Conservation (phyloP, 805 yeast genomes). For the Wickerhamomyces chambardii region DNA sequence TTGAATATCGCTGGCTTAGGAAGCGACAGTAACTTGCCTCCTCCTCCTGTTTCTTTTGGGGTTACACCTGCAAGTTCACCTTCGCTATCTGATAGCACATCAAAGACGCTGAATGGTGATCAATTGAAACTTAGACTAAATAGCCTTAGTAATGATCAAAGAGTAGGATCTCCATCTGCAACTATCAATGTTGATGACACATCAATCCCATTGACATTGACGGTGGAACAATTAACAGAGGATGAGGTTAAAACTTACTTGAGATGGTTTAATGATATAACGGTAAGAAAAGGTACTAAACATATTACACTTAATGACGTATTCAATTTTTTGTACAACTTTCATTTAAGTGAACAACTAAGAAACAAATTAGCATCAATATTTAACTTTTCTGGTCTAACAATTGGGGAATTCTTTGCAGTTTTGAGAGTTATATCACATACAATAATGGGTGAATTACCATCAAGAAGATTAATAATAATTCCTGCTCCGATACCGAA, state of each 20-base stretch:
- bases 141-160: too few relatives aligned
- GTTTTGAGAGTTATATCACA: constrained; percentile 74
- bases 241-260: constrained; percentile 82
- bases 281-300: constrained; percentile 59
- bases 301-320: constrained; percentile 69
- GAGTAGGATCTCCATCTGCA: constrained; percentile 21
- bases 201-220: constrained; percentile 52
- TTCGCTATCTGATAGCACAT: constrained; percentile 8
- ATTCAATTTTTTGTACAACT: constrained; percentile 70
- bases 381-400: constrained; percentile 49
- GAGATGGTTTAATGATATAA: constrained; percentile 87
- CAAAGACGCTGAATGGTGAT: too few relatives aligned
- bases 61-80: constrained; percentile 17
- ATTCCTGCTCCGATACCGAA: constrained; percentile 59
- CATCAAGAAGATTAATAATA: constrained; percentile 42
- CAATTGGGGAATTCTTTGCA: constrained; percentile 89
- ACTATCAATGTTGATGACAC: background rate
- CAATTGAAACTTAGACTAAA: constrained; percentile 14
- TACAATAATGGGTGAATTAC: constrained; percentile 42
- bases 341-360: constrained; percentile 45
- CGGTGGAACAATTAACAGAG: constrained; percentile 57
- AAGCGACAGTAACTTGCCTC: constrained; percentile 24
- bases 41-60: constrained; percentile 47
- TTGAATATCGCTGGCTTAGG: constrained; percentile 31
- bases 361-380: constrained; percentile 43